Base-by-base conservation (phyloP, 2,329 filamentous ascomycete genomes). In the Paecilomyces sp. region DNA sequence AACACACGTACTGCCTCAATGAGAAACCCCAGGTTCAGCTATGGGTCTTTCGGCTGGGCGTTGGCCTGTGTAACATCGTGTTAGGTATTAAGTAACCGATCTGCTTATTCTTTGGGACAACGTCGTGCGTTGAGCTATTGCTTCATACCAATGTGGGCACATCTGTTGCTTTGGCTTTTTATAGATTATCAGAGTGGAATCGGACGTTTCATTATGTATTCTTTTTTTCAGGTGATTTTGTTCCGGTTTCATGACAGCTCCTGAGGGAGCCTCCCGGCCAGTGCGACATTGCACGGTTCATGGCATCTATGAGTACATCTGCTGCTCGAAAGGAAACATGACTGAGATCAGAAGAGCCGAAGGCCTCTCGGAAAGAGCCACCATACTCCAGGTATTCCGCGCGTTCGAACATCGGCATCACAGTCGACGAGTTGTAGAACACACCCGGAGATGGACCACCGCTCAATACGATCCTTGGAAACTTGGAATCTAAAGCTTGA, bases 281-380 rank as follows among this genome's bases (percentile, higher is more conserved):
- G 22, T 30, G 22, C 28, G 12, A 5, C 50, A 24, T 53, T 15
- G 50, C 50, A 53, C 18, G 11, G 47, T 24, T 56, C 56, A 62
- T 64, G 58, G 64, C 65, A 58, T 68, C 67, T 70, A 70, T 69
- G 55, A 62, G 65, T 70, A 69, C 66, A 69, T 67, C 60, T 60
- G 34, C 59, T 60, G 34, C 64, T 57, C 4, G 31, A 57, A 25
- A 41, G 34, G 25, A 47, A 47, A 36, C 31, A 47, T 36, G 31
- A 56, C 9, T 47, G 51, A 5, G 22, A 53, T 30, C 51, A 15
- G 28, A 22, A 53, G 22, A 53, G 51, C 51, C 3, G 28, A 25
- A 50, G 12, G 22, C 56, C n/a, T n/a, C 22, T 53, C 22, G 52
- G 41, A 6, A 50, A 59, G n/a, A 53, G 18, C 54, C 58, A 34